Base-by-base conservation (phyloP, 129 eudicot genomes). In the Centella asiatica region DNA sequence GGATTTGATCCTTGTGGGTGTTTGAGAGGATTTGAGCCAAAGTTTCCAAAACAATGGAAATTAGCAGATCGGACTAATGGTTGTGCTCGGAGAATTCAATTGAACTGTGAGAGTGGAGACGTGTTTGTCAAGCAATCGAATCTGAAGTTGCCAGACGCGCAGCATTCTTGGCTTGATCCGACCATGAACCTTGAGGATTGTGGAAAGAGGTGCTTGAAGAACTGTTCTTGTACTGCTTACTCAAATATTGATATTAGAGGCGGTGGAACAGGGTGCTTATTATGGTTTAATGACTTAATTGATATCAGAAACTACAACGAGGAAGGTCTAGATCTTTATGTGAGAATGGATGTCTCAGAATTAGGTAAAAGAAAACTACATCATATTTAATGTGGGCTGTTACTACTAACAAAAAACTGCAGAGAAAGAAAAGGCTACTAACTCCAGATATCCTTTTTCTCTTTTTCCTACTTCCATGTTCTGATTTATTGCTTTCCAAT, bases 211-310 rank as follows among this genome's bases (percentile, higher is more conserved):
- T 55, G 60, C 26, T 55, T 28, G 60, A 27, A 33, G 60, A 29
- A 55, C 26, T 55, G 60, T 17, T 55, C 60, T 13, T 55, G 60
- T 55, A 18, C 29, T 20, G 60, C 60, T 13, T 55, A 55, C 29
- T 32, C 60, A 4, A 55, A 12, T 24, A 55, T 33, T 27, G 60
- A 55, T 32, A n/a, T 28, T 13, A 55, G 60, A 34, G 39, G 9
- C 4, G 39, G 39, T 34, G 39, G 39, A 34, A 34, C 9, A 25
- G 60, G 39, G 37, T 55, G 60, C 29, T 20, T 55, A 37, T 7
- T 13, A 25, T 55, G 60, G 60, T 26, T 28, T 15, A 37, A 33
- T 2, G 60, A 26, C 26, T 28, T 55, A 37, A 10, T 55, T 27
- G 60, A 55, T 55, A 28, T 55, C 29, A 55, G 12, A 29, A 18